Evolutionary conservation across 441 rosid species (phyloP), one percentile per base, ranked within the genome.

Genomic region (Bocquillonia castaneifolia): DNA sequence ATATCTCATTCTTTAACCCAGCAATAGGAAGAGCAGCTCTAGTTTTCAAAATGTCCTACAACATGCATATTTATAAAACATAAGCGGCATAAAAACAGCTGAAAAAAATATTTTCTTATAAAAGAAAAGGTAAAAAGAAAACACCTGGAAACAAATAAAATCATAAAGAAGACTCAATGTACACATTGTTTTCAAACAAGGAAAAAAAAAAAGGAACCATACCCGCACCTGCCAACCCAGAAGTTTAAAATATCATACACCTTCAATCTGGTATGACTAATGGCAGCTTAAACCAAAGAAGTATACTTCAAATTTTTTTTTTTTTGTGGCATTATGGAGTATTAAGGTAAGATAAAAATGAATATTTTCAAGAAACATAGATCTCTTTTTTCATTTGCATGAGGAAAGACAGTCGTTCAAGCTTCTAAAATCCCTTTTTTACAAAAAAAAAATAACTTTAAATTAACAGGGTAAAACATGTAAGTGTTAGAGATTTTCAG

Each of bases 1-100:
- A 79, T 74, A 88, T 88, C 69, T 81, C 86, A 77, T 68, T 77
- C 82, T 85, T 88, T 81, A 89, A 67, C 64, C 77, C 89, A 70
- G 83, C 78, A 75, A 93, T 86, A 29, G 98, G 96, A 74, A 93
- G 96, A 73, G 89, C 79, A 77, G 78, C 74, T 79, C 96, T 84
- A 72, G 72, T 69, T 79, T 82, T 86, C 71, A 82, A 72, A 88
- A 89, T 88, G 40, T 80, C 90, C 98, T 88, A 70, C 29, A 58
- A 72, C 34, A 55, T 10, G 51, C 37, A 57, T 64, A 28, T 17
- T 47, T 25, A 3, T 2, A 44, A 22, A 34, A 42, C 18, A 40
- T 31, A 40, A 54, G 25, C 47, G 54, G 17, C 2, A 17, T 13
- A 28, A 42, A 70, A 54, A 29, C 10, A 37, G 17, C 17, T 34